Conservation (phyloP, 2,329 filamentous ascomycete genomes). For the Chrysosporium queenslandicum region DNA sequence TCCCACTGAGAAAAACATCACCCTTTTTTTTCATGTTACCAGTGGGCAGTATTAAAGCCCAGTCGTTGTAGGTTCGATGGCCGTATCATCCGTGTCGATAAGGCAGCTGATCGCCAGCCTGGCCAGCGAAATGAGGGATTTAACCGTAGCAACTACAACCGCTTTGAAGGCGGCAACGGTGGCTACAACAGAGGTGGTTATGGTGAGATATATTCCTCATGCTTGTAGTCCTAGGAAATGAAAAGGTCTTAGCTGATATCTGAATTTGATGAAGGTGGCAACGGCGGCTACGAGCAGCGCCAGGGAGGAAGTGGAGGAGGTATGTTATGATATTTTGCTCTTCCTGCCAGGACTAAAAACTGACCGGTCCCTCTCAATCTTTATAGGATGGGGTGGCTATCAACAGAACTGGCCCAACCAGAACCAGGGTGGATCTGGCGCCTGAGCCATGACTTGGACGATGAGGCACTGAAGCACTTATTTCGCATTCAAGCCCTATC, state of each 20-base stretch:
- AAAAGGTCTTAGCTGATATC: not conserved
- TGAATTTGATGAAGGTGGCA: conserved; percentile 15
- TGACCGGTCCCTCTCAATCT: not conserved
- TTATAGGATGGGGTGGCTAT: conserved; percentile 14
- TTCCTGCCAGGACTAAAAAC: not conserved
- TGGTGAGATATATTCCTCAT: conserved; percentile 19
- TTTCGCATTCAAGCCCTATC: not conserved
- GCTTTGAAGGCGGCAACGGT: conserved; percentile 29
- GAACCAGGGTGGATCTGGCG: conserved; percentile 13
- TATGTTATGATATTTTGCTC: not conserved
- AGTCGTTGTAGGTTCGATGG: conserved; percentile 66
- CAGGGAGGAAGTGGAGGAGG: conserved; percentile 23
- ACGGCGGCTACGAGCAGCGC: conserved; percentile 22
- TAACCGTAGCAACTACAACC: conserved; percentile 39
- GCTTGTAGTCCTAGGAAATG: not conserved
- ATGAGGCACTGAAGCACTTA: conserved; percentile 1
- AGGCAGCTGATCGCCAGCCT: conserved; percentile 66
- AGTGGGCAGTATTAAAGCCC: conserved; percentile 19
- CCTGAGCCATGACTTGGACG: not conserved
- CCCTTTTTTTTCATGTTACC: conserved; percentile 14
- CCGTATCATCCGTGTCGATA: conserved; percentile 88
- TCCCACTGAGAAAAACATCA: conserved; percentile 7
- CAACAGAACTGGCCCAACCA: conserved; percentile 14
- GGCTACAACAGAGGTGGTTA: conserved; percentile 28
- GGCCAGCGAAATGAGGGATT: conserved; percentile 48